Evolutionary conservation across 2,329 filamentous ascomycete genomes (phyloP).

Genomic region (Ceratocystis eucalypticola): DNA sequence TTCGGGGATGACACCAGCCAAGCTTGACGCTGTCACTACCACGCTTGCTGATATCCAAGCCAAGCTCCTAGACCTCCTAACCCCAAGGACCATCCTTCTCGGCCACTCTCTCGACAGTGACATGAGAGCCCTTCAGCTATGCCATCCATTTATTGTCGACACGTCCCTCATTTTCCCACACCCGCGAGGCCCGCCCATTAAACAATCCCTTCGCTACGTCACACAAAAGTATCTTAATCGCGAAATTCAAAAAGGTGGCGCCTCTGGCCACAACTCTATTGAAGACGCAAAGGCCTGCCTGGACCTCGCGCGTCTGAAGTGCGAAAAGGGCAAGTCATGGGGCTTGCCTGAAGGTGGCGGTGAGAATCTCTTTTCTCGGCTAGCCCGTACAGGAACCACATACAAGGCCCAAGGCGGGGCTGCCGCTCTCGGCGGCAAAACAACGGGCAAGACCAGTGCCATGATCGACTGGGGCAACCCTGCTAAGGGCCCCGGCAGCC

Average conservation of each 20-base stretch:
- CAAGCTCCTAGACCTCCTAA: conserved; percentile 58
- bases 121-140: conserved; percentile 68
- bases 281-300: conserved; percentile 87
- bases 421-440: conserved; percentile 41
- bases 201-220: conserved; percentile 81
- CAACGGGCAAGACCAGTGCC: conserved; percentile 50
- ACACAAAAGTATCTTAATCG: conserved; percentile 71
- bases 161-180: conserved; percentile 85
- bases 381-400: conserved; percentile 49
- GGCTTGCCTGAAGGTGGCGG: conserved; percentile 63
- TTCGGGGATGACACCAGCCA: conserved; percentile 81
- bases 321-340: conserved; percentile 80
- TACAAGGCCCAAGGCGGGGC: conserved; percentile 49
- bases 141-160: conserved; percentile 88
- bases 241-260: conserved; percentile 74
- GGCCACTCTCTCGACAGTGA: conserved; percentile 76
- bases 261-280: conserved; percentile 70
- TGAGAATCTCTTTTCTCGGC: conserved; percentile 80
- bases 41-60: conserved; percentile 71
- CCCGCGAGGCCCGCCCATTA: conserved; percentile 74
- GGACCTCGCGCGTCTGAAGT: conserved; percentile 89
- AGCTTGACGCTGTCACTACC: conserved; percentile 72
- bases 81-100: conserved; percentile 58
- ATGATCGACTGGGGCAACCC: conserved; percentile 87
- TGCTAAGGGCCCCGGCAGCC: conserved; percentile 41